phyloP scores from a whole-genome alignment of 2,329 filamentous ascomycete species.

The Paramyrothecium sp. region DNA sequence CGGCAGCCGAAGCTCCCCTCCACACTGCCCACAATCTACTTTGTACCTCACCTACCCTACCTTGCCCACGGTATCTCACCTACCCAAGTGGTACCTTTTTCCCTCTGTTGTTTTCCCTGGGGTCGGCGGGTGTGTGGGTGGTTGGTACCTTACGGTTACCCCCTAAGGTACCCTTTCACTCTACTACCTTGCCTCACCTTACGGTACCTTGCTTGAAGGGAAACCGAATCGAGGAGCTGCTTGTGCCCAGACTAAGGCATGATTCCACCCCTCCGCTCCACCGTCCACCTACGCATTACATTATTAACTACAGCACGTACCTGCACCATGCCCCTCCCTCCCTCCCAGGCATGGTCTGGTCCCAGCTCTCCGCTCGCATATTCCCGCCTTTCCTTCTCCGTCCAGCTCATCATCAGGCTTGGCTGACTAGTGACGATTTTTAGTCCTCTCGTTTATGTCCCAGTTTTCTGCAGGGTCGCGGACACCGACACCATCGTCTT shows the following conservation, averaged over 20 bases:
- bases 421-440: conserved; percentile 18
- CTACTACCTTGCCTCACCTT: too few species aligned
- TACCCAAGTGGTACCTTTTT: too few species aligned
- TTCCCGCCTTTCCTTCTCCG: not conserved
- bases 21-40: too few species aligned
- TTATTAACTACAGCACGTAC: not conserved
- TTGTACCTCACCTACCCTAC: too few species aligned
- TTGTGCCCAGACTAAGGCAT: not conserved
- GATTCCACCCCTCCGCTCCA: not conserved
- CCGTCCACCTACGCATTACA: not conserved
- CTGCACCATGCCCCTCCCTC: not conserved
- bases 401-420: not conserved
- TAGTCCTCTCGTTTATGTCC: conserved; percentile 89
- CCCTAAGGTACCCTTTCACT: too few species aligned
- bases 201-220: too few species aligned
- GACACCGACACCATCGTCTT: conserved; percentile 42
- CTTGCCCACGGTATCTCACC: too few species aligned
- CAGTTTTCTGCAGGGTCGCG: conserved; percentile 62
- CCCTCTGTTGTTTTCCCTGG: too few species aligned
- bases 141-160: too few species aligned
- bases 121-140: too few species aligned
- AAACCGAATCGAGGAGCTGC: not conserved
- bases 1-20: too few species aligned
- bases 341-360: not conserved
- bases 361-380: not conserved